Evolutionary conservation across 2,329 filamentous ascomycete genomes (phyloP), one percentile per base, ranked within the genome.

Genomic region (Clarireedia homoeocarpa): DNA sequence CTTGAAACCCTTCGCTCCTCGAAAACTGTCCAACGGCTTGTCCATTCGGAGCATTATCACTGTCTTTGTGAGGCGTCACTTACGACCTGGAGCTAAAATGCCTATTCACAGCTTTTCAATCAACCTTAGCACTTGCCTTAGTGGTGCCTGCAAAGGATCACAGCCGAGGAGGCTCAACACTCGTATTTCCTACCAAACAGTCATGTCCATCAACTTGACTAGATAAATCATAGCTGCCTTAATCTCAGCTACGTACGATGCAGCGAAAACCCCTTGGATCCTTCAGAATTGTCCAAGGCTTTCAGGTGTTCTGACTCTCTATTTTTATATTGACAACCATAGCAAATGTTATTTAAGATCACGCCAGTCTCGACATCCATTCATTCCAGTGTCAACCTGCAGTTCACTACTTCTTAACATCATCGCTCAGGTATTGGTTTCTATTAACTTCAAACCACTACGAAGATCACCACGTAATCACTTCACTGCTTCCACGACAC

Each of bases 311-410:
- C 52, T 53, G 30, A 39, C 17, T 53, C 55, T 74, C 76, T 5
- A 26, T 26, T 50, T 36, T 65, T 70, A 0, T 62, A 66, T 10
- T 57, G 69, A 5, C 72, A 72, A 0, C 14, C 23, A 47, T 12
- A 45, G 39, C 24, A 15, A 27, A 10, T 12, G 14, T 23, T 55
- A 55, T 55, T 50, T 55, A 50, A 50, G 45, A 49, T 7, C 5
- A n/a, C 6, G 17, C 27, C 30, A 34, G 14, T 50, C 51, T 24
- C 38, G 10, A 14, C 23, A 23, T 6, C 34, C 39, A 12, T 27
- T n/a, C 38, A 20, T 23, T 2, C 14, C 27, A 24, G 17, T 14
- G 30, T 6, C 30, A 45, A 17, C 2, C 44, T 14, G 14, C 40
- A 45, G 15, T 36, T 39, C 48, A 23, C n/a, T 39, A 17, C 6